phyloP scores from a whole-genome alignment of 1,139 yeast species.

The Yamadazyma dushanensis region DNA sequence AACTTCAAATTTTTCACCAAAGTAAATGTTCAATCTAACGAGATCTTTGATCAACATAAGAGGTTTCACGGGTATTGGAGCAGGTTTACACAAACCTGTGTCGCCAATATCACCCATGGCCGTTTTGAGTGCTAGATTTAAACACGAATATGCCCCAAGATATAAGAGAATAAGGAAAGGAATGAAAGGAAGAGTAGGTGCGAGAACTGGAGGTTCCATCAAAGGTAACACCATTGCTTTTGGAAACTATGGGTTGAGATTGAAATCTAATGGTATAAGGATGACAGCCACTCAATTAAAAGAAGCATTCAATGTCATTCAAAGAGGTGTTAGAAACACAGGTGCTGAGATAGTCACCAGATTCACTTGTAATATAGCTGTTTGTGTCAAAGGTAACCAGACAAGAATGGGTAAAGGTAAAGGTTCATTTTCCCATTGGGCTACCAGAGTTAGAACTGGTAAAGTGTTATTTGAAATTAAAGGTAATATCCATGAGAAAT shows the following conservation, averaged over 20 bases:
- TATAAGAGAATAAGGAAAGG: conserved; percentile 73
- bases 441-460: conserved; percentile 94
- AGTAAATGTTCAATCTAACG: conserved; percentile 7
- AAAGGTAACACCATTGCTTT: conserved; percentile 82
- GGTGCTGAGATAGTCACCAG: conserved; percentile 76
- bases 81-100: not conserved
- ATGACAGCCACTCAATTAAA: conserved; percentile 86
- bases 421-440: conserved; percentile 98
- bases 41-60: conserved; percentile 1
- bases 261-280: conserved; percentile 83
- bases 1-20: not conserved
- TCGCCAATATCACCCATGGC: conserved; percentile 1
- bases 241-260: conserved; percentile 85
- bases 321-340: conserved; percentile 76
- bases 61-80: not conserved
- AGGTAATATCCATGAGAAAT: conserved; percentile 80
- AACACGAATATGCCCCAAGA: conserved; percentile 89
- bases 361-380: conserved; percentile 81
- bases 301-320: conserved; percentile 86
- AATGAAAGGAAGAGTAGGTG: conserved; percentile 93
- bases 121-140: conserved; percentile 42
- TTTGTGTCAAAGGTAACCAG: conserved; percentile 95
- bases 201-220: conserved; percentile 90
- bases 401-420: conserved; percentile 99
- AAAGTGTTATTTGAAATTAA: conserved; percentile 84